Percentiles rank a stretch among this genome's conserved stretches.
phyloP scores from a whole-genome alignment of 169 alveolate species.

The Plasmodium relictum region DNA sequence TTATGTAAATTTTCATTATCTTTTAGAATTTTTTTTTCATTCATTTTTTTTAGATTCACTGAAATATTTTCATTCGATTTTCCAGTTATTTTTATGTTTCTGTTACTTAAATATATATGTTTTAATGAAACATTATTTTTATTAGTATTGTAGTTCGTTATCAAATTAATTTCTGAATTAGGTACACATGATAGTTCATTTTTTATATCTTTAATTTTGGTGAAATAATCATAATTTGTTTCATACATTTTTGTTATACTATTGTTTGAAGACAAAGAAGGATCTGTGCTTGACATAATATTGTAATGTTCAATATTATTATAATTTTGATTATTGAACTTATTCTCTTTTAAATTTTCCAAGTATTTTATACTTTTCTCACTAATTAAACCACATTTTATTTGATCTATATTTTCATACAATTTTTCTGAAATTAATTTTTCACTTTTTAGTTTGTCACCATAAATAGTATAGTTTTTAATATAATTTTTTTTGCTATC shows the following conservation, averaged over 20 bases:
- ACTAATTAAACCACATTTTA: neutral
- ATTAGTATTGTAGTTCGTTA: neutral
- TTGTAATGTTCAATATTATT: constrained; percentile 44
- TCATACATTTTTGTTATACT: constrained; percentile 55
- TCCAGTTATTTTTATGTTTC: neutral
- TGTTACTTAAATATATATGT: neutral
- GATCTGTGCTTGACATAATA: constrained; percentile 47
- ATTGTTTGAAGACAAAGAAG: constrained; percentile 23
- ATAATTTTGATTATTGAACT: neutral
- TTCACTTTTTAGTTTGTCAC: neutral
- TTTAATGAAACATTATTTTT: neutral
- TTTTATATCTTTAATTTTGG: neutral
- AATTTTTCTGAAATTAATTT: neutral
- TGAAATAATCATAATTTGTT: constrained; percentile 22
- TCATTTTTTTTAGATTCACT: neutral
- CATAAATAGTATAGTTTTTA: neutral
- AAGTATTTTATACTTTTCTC: neutral
- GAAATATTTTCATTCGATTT: neutral
- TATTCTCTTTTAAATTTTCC: neutral
- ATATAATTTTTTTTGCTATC: neutral
- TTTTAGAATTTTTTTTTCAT: neutral
- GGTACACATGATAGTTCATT: neutral
- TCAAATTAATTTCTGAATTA: neutral
- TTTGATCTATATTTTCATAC: constrained; percentile 4
- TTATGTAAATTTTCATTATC: neutral